Conservation (phyloP, 2,329 filamentous ascomycete species). For the Calonectria honghensis region DNA sequence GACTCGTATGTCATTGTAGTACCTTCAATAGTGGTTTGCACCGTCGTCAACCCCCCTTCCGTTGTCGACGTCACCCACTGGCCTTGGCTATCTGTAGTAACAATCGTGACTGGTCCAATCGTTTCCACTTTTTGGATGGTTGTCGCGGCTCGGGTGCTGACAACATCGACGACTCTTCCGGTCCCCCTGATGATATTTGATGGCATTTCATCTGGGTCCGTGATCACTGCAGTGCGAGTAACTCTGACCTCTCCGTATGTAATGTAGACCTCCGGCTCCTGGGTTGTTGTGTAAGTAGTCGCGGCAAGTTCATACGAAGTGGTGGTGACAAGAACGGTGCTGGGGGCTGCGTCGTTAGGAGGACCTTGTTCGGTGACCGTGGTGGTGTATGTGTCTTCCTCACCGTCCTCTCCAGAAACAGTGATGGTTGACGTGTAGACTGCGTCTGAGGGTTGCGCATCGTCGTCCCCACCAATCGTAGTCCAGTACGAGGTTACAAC, state of each 20-base stretch:
- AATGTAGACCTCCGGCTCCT: neutral
- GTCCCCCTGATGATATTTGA: constrained; percentile 11
- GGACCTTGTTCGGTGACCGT: neutral
- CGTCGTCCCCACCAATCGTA: neutral
- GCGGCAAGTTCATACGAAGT: neutral
- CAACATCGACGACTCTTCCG: constrained; percentile 1
- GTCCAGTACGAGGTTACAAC: neutral
- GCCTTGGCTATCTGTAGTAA: neutral
- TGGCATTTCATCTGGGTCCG: constrained; percentile 10
- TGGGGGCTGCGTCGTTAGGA: neutral
- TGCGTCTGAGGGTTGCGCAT: neutral
- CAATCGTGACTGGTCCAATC: neutral
- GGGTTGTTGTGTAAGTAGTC: neutral
- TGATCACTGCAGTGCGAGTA: constrained; percentile 13
- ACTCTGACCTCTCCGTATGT: constrained; percentile 5
- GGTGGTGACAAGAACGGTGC: neutral
- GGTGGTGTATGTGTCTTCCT: neutral
- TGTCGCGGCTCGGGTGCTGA: constrained; percentile 26
- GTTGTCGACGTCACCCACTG: neutral
- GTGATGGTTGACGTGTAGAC: neutral
- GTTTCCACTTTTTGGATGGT: constrained; percentile 19
- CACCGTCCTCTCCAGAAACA: neutral
- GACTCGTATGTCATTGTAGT: constrained; percentile 20
- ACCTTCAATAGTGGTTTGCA: neutral
- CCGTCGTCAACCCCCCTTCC: neutral